Percentiles rank a stretch among this genome's conserved stretches.
phyloP scores from a whole-genome alignment of 2,329 filamentous ascomycete species.

The Fusarium chaquense region DNA sequence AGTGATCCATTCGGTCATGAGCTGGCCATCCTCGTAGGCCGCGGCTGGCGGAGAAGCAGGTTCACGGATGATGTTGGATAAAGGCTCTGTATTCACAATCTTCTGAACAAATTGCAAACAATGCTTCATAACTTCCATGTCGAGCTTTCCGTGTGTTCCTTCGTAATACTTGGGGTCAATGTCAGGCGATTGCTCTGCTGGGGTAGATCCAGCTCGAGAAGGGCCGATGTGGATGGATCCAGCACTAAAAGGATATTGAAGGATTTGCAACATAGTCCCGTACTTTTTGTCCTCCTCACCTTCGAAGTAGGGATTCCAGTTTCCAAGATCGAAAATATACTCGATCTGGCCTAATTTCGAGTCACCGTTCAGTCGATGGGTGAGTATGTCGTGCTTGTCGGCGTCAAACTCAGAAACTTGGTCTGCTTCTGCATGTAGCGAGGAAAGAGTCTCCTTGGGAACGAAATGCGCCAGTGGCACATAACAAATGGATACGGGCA shows the following conservation, averaged over 20 bases:
- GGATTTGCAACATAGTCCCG: conserved; percentile 61
- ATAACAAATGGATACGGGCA: conserved; percentile 58
- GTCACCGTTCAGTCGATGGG: conserved; percentile 50
- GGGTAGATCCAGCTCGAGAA: conserved; percentile 11
- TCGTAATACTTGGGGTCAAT: conserved; percentile 60
- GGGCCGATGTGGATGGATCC: conserved; percentile 61
- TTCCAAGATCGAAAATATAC: conserved; percentile 62
- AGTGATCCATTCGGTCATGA: conserved; percentile 46
- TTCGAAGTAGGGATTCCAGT: conserved; percentile 57
- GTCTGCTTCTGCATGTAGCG: conserved; percentile 39
- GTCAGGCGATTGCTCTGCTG: conserved; percentile 47
- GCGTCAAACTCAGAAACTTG: conserved; percentile 34
- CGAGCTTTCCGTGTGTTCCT: conserved; percentile 55
- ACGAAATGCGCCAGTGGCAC: conserved; percentile 55
- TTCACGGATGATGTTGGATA: conserved; percentile 54
- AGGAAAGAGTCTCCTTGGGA: conserved; percentile 38
- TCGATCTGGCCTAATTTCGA: conserved; percentile 59
- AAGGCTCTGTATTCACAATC: conserved; percentile 54
- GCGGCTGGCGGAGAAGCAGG: conserved; percentile 43
- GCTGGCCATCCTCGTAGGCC: conserved; percentile 25
- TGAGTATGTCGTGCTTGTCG: conserved; percentile 48
- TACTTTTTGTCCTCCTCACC: conserved; percentile 57
- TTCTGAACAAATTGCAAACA: conserved; percentile 56
- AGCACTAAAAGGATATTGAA: conserved; percentile 64
- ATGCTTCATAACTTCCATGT: conserved; percentile 58